Conservation (phyloP, 257 asterid genomes). For the Cinchona pubescens region DNA sequence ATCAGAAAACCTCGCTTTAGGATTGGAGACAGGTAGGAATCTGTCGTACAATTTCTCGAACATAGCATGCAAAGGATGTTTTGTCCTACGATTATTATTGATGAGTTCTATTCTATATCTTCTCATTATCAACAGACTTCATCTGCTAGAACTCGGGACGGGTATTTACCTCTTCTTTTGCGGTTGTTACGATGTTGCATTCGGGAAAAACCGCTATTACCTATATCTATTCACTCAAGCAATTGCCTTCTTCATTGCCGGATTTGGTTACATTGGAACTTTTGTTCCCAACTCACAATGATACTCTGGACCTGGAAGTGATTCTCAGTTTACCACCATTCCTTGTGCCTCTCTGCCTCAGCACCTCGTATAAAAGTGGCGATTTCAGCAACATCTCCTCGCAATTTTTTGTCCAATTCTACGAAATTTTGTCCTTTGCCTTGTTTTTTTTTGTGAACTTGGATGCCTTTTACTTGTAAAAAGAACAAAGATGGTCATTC, state of each 20-base stretch:
- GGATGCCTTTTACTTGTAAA: slow-evolving; percentile 30
- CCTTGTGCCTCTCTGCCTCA: slow-evolving; percentile 4
- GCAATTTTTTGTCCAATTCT: slow-evolving; percentile 16
- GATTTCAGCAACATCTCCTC: slow-evolving; percentile 19
- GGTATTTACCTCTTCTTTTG: slow-evolving; percentile 72
- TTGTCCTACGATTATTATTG: too few relatives aligned
- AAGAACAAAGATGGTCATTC: slow-evolving; percentile 31
- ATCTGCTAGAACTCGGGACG: slow-evolving; percentile 57
- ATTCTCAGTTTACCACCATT: neutral
- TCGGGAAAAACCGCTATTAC: slow-evolving; percentile 59
- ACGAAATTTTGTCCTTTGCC: neutral
- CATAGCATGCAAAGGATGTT: neutral
- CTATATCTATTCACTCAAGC: slow-evolving; percentile 68
- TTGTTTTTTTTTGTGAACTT: neutral
- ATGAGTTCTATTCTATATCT: too few relatives aligned
- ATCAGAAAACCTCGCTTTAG: slow-evolving; percentile 49
- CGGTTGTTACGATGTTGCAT: slow-evolving; percentile 65
- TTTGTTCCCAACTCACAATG: slow-evolving; percentile 47
- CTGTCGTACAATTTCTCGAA: neutral
- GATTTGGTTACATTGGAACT: slow-evolving; percentile 80
- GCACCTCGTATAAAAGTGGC: slow-evolving; percentile 14
- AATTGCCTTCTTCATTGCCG: slow-evolving; percentile 63
- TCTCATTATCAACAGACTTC: slow-evolving; percentile 41
- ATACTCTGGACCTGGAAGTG: neutral
- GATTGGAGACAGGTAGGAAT: slow-evolving; percentile 65